A percentile compares a stretch with the other conserved stretches of the same genome.
phyloP scores from a whole-genome alignment of 768 basidiomycete genomes.

The Guyanaporus albipodus region DNA sequence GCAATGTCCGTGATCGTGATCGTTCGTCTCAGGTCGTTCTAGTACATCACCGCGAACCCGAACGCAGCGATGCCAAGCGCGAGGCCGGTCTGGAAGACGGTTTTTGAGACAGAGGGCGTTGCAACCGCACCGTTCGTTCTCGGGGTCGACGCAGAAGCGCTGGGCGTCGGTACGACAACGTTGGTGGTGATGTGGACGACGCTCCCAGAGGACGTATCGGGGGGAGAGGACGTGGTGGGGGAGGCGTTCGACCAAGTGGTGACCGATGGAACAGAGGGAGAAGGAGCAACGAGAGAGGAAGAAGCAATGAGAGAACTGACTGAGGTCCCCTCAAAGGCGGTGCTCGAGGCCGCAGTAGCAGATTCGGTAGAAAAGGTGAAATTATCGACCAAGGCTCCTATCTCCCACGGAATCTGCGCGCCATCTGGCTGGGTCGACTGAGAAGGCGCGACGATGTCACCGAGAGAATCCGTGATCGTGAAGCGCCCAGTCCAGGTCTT shows the following conservation, averaged over 20 bases:
- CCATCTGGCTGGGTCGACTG: constrained; percentile 52
- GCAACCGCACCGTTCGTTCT: constrained; percentile 8
- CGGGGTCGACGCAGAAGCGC: too few relatives aligned
- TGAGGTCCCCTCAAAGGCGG: too few relatives aligned
- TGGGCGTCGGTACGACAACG: neutral
- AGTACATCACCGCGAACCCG: constrained; percentile 16
- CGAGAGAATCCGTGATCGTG: constrained; percentile 55
- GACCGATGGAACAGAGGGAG: too few relatives aligned
- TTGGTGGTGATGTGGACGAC: neutral
- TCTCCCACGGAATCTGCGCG: constrained; percentile 59
- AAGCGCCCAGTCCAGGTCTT: constrained; percentile 74
- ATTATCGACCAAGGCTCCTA: constrained; percentile 49
- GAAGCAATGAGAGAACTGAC: too few relatives aligned
- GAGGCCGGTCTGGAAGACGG: constrained; percentile 16
- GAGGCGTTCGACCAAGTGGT: too few relatives aligned
- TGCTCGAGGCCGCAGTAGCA: neutral
- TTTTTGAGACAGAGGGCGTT: neutral
- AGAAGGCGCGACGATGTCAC: constrained; percentile 44
- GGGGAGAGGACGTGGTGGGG: neutral
- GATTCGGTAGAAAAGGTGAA: constrained; percentile 21
- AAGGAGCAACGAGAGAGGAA: too few relatives aligned
- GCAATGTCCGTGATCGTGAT: too few relatives aligned
- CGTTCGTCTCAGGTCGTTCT: too few relatives aligned
- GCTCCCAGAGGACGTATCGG: neutral
- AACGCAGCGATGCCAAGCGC: constrained; percentile 18